These are phyloP conservation scores for Botrytis tulipae DNA, from an alignment of 2,329 filamentous ascomycete species.

Conservation along the genomic window DNA sequence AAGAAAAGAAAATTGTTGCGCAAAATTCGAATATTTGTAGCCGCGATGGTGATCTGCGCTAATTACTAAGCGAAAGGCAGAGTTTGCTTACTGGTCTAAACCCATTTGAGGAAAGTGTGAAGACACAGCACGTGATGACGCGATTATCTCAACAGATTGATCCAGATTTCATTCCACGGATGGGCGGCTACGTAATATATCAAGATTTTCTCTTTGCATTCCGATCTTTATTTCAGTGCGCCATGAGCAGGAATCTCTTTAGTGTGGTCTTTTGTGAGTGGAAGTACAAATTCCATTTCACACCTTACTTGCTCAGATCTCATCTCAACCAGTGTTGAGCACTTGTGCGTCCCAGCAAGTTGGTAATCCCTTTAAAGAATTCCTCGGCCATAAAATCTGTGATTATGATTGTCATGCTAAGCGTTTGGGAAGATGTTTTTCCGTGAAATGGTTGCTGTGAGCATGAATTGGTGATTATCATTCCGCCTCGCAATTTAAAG, in stretches of 20 bases:
- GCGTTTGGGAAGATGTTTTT: not conserved
- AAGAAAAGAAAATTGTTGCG: slow-evolving; percentile 26
- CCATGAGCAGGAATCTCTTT: not conserved
- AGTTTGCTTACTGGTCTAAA: not conserved
- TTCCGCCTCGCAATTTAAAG: not conserved
- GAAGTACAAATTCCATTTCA: not conserved
- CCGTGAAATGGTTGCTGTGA: not conserved
- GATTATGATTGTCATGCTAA: not conserved
- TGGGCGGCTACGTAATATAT: not conserved
- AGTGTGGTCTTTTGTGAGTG: not conserved
- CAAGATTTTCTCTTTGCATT: not conserved
- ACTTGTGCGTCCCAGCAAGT: not conserved
- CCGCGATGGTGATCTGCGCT: not conserved
- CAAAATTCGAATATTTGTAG: slow-evolving; percentile 18
- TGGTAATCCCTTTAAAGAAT: not conserved
- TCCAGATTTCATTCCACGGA: not conserved
- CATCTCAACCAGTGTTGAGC: not conserved
- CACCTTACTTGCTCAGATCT: not conserved
- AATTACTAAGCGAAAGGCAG: slow-evolving; percentile 12
- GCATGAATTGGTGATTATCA: not conserved
- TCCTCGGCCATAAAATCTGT: not conserved
- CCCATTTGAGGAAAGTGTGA: not conserved
- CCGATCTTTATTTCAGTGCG: not conserved
- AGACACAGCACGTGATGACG: not conserved
- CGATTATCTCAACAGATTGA: not conserved